These are phyloP conservation scores for Chlamydomonas applanata DNA, from an alignment of 139 green algal species.

Conservation along the genomic window DNA sequence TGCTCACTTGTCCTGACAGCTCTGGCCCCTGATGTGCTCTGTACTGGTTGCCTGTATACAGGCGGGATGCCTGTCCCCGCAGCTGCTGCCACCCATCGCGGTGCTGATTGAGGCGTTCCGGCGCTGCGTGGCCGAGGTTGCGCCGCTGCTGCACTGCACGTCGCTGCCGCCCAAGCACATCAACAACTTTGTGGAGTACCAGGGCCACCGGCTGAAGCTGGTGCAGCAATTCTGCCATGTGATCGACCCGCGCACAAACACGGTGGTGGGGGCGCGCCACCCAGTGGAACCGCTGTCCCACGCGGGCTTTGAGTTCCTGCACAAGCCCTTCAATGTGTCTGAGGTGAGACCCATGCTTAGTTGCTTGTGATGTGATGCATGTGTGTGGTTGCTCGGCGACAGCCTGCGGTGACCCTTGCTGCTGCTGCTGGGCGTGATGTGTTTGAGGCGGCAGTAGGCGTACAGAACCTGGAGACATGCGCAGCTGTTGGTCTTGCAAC, in stretches of 20 bases:
- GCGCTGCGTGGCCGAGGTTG: conserved; percentile 42
- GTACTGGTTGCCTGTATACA: not conserved
- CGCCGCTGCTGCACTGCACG: conserved; percentile 38
- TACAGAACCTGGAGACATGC: no score
- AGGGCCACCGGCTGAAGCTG: conserved; percentile 44
- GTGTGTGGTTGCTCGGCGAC: no score
- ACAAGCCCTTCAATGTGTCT: conserved; percentile 43
- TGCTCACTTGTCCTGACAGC: no score
- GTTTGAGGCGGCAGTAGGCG: no score
- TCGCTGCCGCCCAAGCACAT: conserved; percentile 45
- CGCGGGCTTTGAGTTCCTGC: conserved; percentile 41
- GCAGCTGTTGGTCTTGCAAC: no score
- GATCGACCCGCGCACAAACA: conserved; percentile 28
- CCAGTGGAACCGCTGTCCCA: conserved; percentile 43
- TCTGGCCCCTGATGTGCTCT: no score
- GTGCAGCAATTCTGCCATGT: conserved; percentile 43
- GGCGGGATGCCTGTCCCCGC: conserved; percentile 25
- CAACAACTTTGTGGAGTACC: conserved; percentile 62
- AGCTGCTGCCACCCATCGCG: conserved; percentile 26
- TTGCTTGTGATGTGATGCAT: conserved; percentile 19
- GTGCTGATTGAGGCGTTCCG: conserved; percentile 42
- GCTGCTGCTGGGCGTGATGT: no score
- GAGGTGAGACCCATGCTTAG: no score
- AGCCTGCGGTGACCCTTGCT: no score
- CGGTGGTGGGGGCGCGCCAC: conserved; percentile 14